Evolutionary conservation across 2,329 filamentous ascomycete species (phyloP).

Genomic region (Aschersonia sp.): DNA sequence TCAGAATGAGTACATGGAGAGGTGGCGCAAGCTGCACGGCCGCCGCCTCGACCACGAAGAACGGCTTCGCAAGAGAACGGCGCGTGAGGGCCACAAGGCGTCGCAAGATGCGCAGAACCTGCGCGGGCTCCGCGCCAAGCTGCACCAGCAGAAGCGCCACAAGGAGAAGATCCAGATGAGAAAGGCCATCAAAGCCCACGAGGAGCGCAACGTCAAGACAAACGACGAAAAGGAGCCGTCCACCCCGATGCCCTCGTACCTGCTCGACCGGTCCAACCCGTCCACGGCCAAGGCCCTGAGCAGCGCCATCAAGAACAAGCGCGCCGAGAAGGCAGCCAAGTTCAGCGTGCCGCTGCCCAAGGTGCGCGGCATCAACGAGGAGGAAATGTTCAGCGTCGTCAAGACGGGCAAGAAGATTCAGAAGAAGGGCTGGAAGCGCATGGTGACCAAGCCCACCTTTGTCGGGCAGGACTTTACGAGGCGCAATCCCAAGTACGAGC

Average conservation of each 20-base stretch:
- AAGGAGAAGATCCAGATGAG: conserved; percentile 98
- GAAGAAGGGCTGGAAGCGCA: conserved; percentile 68
- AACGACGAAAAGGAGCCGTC: conserved; percentile 63
- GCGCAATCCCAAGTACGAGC: conserved; percentile 66
- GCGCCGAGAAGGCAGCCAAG: conserved; percentile 83
- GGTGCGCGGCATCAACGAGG: conserved; percentile 79
- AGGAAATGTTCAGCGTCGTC: conserved; percentile 96
- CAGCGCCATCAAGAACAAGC: conserved; percentile 89
- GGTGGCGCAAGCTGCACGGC: conserved; percentile 45
- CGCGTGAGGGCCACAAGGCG: conserved; percentile 77
- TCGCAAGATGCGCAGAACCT: conserved; percentile 88
- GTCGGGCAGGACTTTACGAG: conserved; percentile 84
- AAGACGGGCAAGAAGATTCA: conserved; percentile 90
- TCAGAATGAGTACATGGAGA: conserved; percentile 70
- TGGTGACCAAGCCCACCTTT: conserved; percentile 51
- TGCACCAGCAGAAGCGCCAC: conserved; percentile 84
- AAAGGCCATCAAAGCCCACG: conserved; percentile 86
- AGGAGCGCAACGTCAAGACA: conserved; percentile 91
- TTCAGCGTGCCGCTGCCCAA: conserved; percentile 88
- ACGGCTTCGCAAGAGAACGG: conserved; percentile 69
- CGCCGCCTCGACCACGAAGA: conserved; percentile 67
- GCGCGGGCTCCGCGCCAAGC: conserved; percentile 79
- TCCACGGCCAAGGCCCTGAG: conserved; percentile 53
- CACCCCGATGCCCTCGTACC: conserved; percentile 78
- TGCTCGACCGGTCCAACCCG: conserved; percentile 66